Evolutionary conservation across 2,329 filamentous ascomycete species (phyloP), one percentile per base, ranked within the genome.

Genomic region (Ceratocystis destructans): DNA sequence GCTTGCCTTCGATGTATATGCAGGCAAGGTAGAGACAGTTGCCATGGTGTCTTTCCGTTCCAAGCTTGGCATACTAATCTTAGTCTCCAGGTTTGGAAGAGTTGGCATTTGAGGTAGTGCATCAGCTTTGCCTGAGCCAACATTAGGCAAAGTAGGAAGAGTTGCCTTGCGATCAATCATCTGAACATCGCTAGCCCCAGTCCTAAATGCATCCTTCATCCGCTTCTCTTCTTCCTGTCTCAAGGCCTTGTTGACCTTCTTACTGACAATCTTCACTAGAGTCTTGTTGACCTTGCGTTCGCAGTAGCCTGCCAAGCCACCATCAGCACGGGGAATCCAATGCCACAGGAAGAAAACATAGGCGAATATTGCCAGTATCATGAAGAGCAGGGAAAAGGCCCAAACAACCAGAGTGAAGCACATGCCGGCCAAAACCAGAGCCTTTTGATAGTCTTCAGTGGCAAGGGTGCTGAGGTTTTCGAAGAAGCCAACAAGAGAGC

Each of bases 341-440:
- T 94, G 89, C 83, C 89, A 96, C 5, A 99, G 81, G 75, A 96
- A 99, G 71, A 90, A 83, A 46, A 96, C 75, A 76, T 96, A 97
- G 68, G 96, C 85, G 1, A 95, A 71, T 25, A 86, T 78, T 0
- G 89, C 90, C 8, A 89, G 73, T n/a, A 93, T 77, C 63, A 97
- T 80, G 55, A 83, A 86, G 1, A 97, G 73, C 5, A 88, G 83
- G 0, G 88, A 88, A 71, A 97, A 86, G 15, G 91, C 80, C 93
- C 93, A 97, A 71, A 97, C 84, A 65, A 96, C 74, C 25, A 96
- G 75, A 2, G 93, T 96, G 76, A 96, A 97, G 69, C 91, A 78
- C 94, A 97, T 97, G 75, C 90, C 87, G 48, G 86, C 89, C 64
- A 97, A 80, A 70, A 96, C 88, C 68, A 94, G 77, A 1, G 89